These are phyloP conservation scores for Astragalus membranaceus DNA, from an alignment of 306 rosid genomes.

Conservation along the genomic window DNA sequence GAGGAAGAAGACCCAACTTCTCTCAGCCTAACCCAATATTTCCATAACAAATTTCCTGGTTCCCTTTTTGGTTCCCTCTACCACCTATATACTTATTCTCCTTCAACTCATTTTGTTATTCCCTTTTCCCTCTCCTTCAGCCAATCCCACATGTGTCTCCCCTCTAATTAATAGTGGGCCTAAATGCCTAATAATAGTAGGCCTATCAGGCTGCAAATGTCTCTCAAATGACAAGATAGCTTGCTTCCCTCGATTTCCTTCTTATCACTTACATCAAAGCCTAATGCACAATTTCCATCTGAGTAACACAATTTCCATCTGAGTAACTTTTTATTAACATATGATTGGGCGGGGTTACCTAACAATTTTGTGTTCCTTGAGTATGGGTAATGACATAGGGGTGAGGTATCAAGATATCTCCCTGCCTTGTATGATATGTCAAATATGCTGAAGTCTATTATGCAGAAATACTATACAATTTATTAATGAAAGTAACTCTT, in stretches of 20 bases:
- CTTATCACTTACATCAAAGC: not conserved
- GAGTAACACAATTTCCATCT: not conserved
- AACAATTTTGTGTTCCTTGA: not conserved
- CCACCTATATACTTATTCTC: no score
- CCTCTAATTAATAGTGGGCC: no score
- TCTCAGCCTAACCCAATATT: not conserved
- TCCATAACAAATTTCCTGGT: not conserved
- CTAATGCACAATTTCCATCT: not conserved
- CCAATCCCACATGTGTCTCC: no score
- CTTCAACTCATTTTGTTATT: no score
- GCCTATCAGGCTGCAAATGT: not conserved
- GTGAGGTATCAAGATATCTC: not conserved
- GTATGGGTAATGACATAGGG: not conserved
- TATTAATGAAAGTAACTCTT: constrained; percentile 2
- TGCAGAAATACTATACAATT: not conserved
- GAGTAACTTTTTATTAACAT: not conserved
- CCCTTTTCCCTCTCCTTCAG: no score
- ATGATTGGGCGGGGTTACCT: not conserved
- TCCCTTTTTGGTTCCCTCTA: not conserved
- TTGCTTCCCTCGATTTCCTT: not conserved
- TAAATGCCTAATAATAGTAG: no score
- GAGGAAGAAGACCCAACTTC: not conserved
- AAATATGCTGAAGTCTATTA: not conserved
- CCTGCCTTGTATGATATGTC: not conserved
- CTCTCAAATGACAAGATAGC: not conserved